Evolutionary conservation across 2,329 filamentous ascomycete genomes (phyloP), one percentile per base, ranked within the genome.

Genomic region (Ophiostoma quercus): DNA sequence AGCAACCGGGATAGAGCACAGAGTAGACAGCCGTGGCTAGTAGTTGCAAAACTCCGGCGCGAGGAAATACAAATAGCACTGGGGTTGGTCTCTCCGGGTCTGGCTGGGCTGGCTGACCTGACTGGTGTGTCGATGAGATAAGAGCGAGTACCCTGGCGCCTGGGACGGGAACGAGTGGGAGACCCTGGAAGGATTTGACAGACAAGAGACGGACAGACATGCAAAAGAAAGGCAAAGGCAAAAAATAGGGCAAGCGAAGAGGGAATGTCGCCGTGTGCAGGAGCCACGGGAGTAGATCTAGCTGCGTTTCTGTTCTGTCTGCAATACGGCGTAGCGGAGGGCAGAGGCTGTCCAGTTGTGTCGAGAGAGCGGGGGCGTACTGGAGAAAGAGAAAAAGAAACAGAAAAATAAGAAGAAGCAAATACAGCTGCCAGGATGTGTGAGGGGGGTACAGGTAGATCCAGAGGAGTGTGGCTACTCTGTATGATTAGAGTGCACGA

Each of bases 71-170:
- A 60, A 60, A 62, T 34, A 25, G 57, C 25, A 60, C 29, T 60
- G 25, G 22, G 12, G 25, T 57, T 29, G 54, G 22, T 7, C 2
- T 60, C 25, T 60, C 57, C 57, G 25, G 51, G 57, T 62, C 25
- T 66, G 19, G 34, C 43, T 47, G 16, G 16, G 7, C 43, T 47
- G 43, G 43, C 39, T 41, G 39, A 41, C 39, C 39, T 47, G 16
- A 19, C 43, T 47, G 43, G 43, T 47, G n/a, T 66, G 34, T 66
- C 39, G 63, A 66, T 43, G 63, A 43, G 63, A 66, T 66, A 66
- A 66, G 63, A 66, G 39, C 14, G 62, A 65, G 29, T n/a, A 39
- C 60, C 54, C 54, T 60, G 54, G 22, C 54, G 11, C 11, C 54
- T 60, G 22, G 54, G 8, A 57, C 51, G 51, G 51, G 51, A 25